Base-by-base conservation (phyloP, 768 basidiomycete species). In the Rhizopogon vesiculosus region DNA sequence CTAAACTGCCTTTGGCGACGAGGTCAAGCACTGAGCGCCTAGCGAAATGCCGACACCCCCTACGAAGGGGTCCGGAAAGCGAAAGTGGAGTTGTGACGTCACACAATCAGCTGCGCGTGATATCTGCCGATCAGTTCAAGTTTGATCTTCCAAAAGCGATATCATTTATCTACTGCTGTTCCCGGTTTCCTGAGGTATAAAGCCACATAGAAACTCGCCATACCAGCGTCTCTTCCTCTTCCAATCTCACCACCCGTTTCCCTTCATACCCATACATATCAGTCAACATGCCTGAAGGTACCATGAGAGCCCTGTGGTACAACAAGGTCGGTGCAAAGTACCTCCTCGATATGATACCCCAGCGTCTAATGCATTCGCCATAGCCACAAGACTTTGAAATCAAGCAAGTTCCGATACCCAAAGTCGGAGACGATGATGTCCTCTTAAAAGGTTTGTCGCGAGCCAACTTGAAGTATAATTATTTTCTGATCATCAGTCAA, bases 271-370 rank as follows among this genome's bases (percentile, higher is more conserved):
- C 33, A 19, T 38, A n/a, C 41, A 5, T 29, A 33, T 16, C 35
- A 33, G 10, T 46, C 59, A 61, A 44, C 64, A 84, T 84, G 81
- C 74, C 79, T 50, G 66, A 82, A 67, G 81, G 78, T 71, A 81
- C 76, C 25, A 91, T 91, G 89, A 81, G 82, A 70, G 89, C 89
- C 16, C 72, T 89, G 61, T 89, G 80, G 74, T 91, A 89, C 73
- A 78, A 78, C 63, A 76, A 76, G 59, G 88, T 89, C 61, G 42
- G 73, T 65, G 31, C 55, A 25, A 19, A 15, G 8, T 15, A 18
- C 44, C 18, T 44, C 35, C 15, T 29, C 15, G 46, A 22, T 35
- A 35, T 38, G 13, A 38, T 38, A 38, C 5, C 35, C 25, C 45
- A 46, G 53, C 43, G 49, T 61, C 58, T 61, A 43, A 68, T 43